Base-by-base conservation (phyloP, 2,329 filamentous ascomycete genomes). In the Gliomastix tumulicola region DNA sequence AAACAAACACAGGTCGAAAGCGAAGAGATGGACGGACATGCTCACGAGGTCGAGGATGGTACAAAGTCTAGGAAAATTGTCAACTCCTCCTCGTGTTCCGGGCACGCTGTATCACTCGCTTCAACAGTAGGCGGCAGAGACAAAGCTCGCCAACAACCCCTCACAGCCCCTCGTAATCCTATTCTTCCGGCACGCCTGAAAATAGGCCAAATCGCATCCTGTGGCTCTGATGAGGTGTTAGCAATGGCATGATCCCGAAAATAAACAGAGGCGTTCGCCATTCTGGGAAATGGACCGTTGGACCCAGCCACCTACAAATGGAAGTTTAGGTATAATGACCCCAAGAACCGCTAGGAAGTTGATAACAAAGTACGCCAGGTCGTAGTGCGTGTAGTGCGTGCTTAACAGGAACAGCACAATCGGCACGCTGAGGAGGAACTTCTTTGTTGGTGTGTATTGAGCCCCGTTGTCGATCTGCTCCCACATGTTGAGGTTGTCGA, bases 401-500 rank as follows among this genome's bases (percentile, higher is more conserved):
- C 90, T 97, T 52, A 97, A 72, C 38, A 98, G 75, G 62, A 98
- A 98, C 45, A 98, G 75, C 45, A 89, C 76, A 51, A 98, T 94
- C 27, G 92, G 92, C 22, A 97, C 90, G 53, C 84, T 88, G 50
- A 97, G 80, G 41, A 98, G 72, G 56, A 98, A 98, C 65, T 98
- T 98, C 74, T 98, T 98, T 47, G 92, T 87, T 5, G 92, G 92
- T 1, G 92, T 98, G 68, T 97, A 98, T 62, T 98, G 92, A 51
- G 92, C 92, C 32, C 92, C 92, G 54, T 97, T 94, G 69, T 98
- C 92, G 60, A 98, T 98, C 68, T 98, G 92, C 69, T 98, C 92
- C 92, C 92, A 98, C 92, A 98, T 97, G 69, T 97, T 98, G 56
- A 98, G 75, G 63, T 98, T 97, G 72, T 98, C 92, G 63, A 97